Base-by-base conservation (phyloP, 179 eudicot genomes). In the Sideroxylon spinosum region DNA sequence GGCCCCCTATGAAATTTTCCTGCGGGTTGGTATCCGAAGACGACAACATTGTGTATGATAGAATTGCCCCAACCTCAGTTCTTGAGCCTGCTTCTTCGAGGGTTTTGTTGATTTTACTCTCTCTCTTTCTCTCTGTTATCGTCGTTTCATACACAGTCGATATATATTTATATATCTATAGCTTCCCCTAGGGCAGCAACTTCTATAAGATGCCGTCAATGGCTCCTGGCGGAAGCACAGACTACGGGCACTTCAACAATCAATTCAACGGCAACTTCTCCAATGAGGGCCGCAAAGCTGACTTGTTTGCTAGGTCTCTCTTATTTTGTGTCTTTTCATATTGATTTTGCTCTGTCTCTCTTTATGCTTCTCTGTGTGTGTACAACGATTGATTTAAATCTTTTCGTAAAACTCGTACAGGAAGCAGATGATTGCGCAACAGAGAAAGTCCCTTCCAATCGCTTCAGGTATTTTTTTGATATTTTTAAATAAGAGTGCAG, bases 401-500 rank as follows among this genome's bases (percentile, higher is more conserved):
- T 50, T 4, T 23, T 25, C 17, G 46, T 17, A 7, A 8, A 23
- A 22, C 49, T 6, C 50, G 23, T 48, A 6, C 86, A 93, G 91
- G 87, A 88, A 87, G 81, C 88, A 84, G 48, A 85, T 78, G 88
- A 81, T 95, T 83, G 83, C 80, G 73, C 81, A 85, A 79, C 97
- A 90, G 76, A 80, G 89, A 26, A 90, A 87, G 78, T 83, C 89
- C 23, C 86, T 95, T 52, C 98, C 98, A 0, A 93, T 95, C 49
- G 93, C 98, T 76, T 78, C 90, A 46, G 98, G 98, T 93, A 87
- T 75, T 44, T 5, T 3, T 48, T 32, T 28, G 48, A 6, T 73
- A 19, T 60, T 48, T 59, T 6, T 9, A 12, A 48, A 19, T 1
- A n/a, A 7, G 14, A 4, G 16, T 29, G 28, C 11, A 13, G 49